Percentiles rank a stretch among this genome's conserved stretches.
Conservation (phyloP, 495 filamentous ascomycete genomes). For the Aspergillus asperescens region DNA sequence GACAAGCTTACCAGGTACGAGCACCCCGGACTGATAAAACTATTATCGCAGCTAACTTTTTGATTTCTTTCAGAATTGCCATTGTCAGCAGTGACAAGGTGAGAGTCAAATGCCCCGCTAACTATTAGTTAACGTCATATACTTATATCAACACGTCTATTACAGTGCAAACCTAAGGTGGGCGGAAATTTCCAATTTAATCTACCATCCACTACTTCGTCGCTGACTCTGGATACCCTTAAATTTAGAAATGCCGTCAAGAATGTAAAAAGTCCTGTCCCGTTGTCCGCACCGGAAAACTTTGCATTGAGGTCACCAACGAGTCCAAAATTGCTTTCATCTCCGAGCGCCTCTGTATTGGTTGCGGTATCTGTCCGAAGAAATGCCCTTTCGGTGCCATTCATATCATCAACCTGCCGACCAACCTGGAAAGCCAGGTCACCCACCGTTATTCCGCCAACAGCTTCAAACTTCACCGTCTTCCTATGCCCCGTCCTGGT, state of each 20-base stretch:
- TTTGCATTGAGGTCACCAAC: conserved; percentile 89
- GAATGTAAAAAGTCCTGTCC: conserved; percentile 99
- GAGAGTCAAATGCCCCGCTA: conserved; percentile 37
- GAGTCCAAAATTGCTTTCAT: conserved; percentile 97
- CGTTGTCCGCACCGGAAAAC: conserved; percentile 94
- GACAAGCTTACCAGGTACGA: conserved; percentile 80
- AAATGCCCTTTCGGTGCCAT: conserved; percentile 99
- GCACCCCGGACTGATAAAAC: not conserved
- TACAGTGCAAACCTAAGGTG: conserved; percentile 96
- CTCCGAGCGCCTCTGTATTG: conserved; percentile 89
- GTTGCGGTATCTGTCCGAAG: conserved; percentile 98
- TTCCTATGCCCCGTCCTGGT: conserved; percentile 91
- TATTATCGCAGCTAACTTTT: conserved; percentile 12
- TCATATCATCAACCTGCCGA: conserved; percentile 98
- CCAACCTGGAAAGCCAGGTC: conserved; percentile 94
- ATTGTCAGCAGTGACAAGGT: conserved; percentile 98
- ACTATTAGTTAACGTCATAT: conserved; percentile 11
- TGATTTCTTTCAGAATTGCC: conserved; percentile 64
- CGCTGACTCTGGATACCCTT: not conserved
- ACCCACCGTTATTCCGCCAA: conserved; percentile 98
- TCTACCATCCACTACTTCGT: not conserved
- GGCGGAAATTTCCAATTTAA: conserved; percentile 4
- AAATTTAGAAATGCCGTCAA: conserved; percentile 78
- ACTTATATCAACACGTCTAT: conserved; percentile 14
- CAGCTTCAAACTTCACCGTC: conserved; percentile 97